These are phyloP conservation scores for Plantago major DNA, from an alignment of 257 asterid genomes.

Conservation along the genomic window DNA sequence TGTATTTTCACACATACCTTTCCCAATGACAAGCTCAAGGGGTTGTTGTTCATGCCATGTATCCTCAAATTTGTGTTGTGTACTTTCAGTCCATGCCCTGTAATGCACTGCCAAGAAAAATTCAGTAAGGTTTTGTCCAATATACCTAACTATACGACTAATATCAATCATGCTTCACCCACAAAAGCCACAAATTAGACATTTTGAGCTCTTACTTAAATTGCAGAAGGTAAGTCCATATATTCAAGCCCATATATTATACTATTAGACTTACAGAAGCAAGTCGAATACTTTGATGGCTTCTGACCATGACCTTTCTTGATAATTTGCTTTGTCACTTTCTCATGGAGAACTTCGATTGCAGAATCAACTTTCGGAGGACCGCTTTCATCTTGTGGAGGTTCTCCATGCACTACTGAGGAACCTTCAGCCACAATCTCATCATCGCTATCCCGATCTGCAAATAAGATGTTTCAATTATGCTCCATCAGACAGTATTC, in stretches of 20 bases:
- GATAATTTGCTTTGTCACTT: constrained; percentile 79
- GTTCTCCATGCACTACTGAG: constrained; percentile 72
- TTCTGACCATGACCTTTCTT: constrained; percentile 92
- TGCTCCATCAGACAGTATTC: neutral
- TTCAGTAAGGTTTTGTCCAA: constrained; percentile 11
- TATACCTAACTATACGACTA: neutral
- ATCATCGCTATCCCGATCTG: constrained; percentile 49
- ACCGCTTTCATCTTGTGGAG: constrained; percentile 55
- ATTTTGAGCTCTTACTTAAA: neutral
- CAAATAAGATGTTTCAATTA: constrained; percentile 8
- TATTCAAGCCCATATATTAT: neutral
- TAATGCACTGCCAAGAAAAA: constrained; percentile 59
- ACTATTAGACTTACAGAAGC: constrained; percentile 65
- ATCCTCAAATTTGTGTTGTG: constrained; percentile 90
- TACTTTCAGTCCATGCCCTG: constrained; percentile 91
- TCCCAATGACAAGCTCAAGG: constrained; percentile 82
- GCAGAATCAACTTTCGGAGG: constrained; percentile 78
- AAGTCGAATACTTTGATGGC: constrained; percentile 92
- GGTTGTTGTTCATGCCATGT: constrained; percentile 97
- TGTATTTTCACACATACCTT: too few relatives aligned
- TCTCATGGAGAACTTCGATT: constrained; percentile 77
- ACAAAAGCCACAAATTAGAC: constrained; percentile 8
- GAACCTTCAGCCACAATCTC: constrained; percentile 68
- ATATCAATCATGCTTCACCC: constrained; percentile 2
- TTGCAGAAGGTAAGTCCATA: neutral